Percentiles rank a stretch among this genome's conserved stretches.
phyloP scores from a whole-genome alignment of 2,329 filamentous ascomycete species.

The Colletotrichum tanaceti region DNA sequence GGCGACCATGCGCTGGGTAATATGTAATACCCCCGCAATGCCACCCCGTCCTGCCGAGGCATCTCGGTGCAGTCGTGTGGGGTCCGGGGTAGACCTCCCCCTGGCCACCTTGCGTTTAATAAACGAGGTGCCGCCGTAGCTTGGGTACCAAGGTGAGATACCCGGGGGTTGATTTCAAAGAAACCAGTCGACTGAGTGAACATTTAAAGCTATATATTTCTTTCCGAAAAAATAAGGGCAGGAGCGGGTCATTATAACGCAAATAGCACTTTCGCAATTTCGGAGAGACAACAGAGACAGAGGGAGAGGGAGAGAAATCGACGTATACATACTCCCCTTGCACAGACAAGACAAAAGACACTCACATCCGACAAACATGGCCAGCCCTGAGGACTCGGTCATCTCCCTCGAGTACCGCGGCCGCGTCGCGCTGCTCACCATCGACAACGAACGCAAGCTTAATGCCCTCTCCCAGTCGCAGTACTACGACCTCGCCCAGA shows the following conservation, averaged over 20 bases:
- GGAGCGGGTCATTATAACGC: neutral
- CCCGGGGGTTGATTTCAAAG: too few species aligned
- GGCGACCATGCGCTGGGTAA: constrained; percentile 11
- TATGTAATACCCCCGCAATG: constrained; percentile 30
- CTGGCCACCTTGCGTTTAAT: constrained; percentile 6
- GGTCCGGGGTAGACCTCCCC: constrained; percentile 33
- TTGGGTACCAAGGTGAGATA: neutral
- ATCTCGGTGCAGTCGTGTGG: constrained; percentile 37
- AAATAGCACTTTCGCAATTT: neutral
- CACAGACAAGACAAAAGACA: neutral
- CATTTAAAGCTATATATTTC: neutral
- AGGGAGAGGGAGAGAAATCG: neutral
- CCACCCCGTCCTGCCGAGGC: constrained; percentile 36
- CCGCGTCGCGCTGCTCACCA: constrained; percentile 77
- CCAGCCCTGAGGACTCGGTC: constrained; percentile 42
- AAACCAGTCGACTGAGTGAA: neutral
- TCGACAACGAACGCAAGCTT: constrained; percentile 87
- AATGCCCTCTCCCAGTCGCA: constrained; percentile 79
- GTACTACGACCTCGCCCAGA: constrained; percentile 82
- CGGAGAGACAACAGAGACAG: neutral
- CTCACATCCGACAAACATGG: constrained; percentile 13
- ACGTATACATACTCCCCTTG: too few species aligned
- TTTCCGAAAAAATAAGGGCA: neutral
- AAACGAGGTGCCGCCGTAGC: constrained; percentile 1
- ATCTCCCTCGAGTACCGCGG: constrained; percentile 55